Evolutionary conservation across 768 basidiomycete species (phyloP).

Genomic region (Lentinula edodes): DNA sequence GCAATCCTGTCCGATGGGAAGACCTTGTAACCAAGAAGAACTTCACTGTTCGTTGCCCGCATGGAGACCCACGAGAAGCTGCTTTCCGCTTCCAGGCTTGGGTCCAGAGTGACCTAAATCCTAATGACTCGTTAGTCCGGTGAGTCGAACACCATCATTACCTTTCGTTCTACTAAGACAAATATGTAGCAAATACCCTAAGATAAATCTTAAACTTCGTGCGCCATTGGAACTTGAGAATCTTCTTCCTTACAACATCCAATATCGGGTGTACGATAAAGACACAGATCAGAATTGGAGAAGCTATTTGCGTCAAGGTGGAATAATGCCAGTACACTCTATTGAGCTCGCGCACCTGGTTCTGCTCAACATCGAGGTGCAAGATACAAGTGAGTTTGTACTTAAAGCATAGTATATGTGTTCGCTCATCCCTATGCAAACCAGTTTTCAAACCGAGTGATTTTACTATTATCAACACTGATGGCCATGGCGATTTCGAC

Average conservation of each 20-base stretch:
- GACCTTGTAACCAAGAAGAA: slow-evolving; percentile 67
- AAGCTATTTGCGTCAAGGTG: slow-evolving; percentile 89
- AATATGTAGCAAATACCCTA: slow-evolving; percentile 67
- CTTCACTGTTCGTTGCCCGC: slow-evolving; percentile 82
- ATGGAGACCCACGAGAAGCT: slow-evolving; percentile 73
- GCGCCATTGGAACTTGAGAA: slow-evolving; percentile 97
- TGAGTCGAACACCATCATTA: slow-evolving; percentile 15
- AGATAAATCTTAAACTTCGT: slow-evolving; percentile 77
- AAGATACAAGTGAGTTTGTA: slow-evolving; percentile 71
- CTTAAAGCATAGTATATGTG: neutral
- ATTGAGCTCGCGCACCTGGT: slow-evolving; percentile 89
- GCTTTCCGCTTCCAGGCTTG: slow-evolving; percentile 94
- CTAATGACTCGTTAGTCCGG: slow-evolving; percentile 45
- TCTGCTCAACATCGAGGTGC: slow-evolving; percentile 81
- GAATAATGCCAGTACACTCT: slow-evolving; percentile 94
- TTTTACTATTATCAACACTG: slow-evolving; percentile 95
- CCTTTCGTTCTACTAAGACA: neutral
- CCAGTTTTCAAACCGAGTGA: slow-evolving; percentile 90
- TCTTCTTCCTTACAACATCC: slow-evolving; percentile 86
- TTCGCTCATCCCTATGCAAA: neutral
- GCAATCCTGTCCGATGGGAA: slow-evolving; percentile 80
- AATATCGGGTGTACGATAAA: slow-evolving; percentile 97
- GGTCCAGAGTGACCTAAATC: slow-evolving; percentile 59
- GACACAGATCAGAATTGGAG: slow-evolving; percentile 91
- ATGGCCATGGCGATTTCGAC: slow-evolving; percentile 85